Conservation (phyloP, 306 rosid species). For the Boehmeria nivea region DNA sequence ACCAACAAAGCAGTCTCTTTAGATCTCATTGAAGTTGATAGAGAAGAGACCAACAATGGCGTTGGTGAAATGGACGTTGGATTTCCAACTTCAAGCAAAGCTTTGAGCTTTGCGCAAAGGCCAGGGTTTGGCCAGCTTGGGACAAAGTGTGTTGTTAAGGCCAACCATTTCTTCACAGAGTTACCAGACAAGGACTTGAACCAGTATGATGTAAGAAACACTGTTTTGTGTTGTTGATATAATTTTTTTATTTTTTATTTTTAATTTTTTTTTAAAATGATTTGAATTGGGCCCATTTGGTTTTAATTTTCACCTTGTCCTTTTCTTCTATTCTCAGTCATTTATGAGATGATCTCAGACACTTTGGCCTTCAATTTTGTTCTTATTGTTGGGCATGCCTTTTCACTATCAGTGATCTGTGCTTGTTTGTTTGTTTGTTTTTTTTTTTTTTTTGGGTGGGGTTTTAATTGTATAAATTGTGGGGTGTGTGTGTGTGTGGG, state of each 20-base stretch:
- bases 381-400: constrained; percentile 43
- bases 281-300: constrained; percentile 37
- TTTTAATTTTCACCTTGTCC: constrained; percentile 38
- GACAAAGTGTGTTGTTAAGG: constrained; percentile 86
- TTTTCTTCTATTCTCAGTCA: constrained; percentile 35
- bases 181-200: constrained; percentile 95
- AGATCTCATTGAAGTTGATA: too few species aligned
- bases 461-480: too few species aligned
- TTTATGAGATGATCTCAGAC: constrained; percentile 39
- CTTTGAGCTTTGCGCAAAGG: constrained; percentile 70
- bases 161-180: constrained; percentile 96
- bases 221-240: neutral
- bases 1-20: too few species aligned
- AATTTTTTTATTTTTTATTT: constrained; percentile 4
- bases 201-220: constrained; percentile 82
- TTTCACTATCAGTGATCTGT: constrained; percentile 29
- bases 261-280: neutral
- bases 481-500: too few species aligned
- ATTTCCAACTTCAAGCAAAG: constrained; percentile 77
- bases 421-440: neutral
- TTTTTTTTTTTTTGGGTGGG: neutral
- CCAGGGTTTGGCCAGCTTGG: constrained; percentile 96
- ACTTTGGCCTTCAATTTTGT: constrained; percentile 36
- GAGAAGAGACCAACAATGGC: constrained; percentile 9
- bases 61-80: constrained; percentile 57